These are phyloP conservation scores for Podila epicladia DNA, from an alignment of 192 early-diverging fungal species.

Conservation along the genomic window DNA sequence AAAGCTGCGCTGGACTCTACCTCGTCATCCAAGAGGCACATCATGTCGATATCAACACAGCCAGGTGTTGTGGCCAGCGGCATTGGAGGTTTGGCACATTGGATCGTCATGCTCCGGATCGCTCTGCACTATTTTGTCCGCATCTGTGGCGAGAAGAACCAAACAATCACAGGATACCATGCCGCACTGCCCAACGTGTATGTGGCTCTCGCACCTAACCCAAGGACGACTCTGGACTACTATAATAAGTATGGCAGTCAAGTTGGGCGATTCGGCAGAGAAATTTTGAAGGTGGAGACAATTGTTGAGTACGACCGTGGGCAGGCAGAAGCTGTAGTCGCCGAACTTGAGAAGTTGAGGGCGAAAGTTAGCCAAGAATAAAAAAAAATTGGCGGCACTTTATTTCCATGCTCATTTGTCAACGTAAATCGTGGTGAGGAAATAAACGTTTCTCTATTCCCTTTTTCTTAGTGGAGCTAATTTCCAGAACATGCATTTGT, in stretches of 20 bases:
- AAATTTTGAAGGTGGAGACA: slow-evolving; percentile 28
- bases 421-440: too few species aligned
- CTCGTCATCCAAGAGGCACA: slow-evolving; percentile 16
- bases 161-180: slow-evolving; percentile 58
- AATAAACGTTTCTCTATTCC: too few species aligned
- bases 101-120: slow-evolving; percentile 43
- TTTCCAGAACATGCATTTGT: too few species aligned
- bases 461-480: too few species aligned
- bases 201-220: slow-evolving; percentile 48
- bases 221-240: slow-evolving; percentile 20
- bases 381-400: too few species aligned
- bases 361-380: not conserved
- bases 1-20: not conserved
- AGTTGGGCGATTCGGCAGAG: slow-evolving; percentile 14
- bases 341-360: slow-evolving; percentile 21
- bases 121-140: slow-evolving; percentile 40
- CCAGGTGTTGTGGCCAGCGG: slow-evolving; percentile 66
- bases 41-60: slow-evolving; percentile 58
- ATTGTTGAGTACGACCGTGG: slow-evolving; percentile 30
- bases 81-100: slow-evolving; percentile 54
- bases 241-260: slow-evolving; percentile 42
- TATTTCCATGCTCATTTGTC: too few species aligned
- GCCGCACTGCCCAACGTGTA: slow-evolving; percentile 58
- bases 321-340: slow-evolving; percentile 18
- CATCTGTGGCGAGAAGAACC: slow-evolving; percentile 53